Conservation (phyloP, 441 rosid genomes). For the Adansonia gregorii region DNA sequence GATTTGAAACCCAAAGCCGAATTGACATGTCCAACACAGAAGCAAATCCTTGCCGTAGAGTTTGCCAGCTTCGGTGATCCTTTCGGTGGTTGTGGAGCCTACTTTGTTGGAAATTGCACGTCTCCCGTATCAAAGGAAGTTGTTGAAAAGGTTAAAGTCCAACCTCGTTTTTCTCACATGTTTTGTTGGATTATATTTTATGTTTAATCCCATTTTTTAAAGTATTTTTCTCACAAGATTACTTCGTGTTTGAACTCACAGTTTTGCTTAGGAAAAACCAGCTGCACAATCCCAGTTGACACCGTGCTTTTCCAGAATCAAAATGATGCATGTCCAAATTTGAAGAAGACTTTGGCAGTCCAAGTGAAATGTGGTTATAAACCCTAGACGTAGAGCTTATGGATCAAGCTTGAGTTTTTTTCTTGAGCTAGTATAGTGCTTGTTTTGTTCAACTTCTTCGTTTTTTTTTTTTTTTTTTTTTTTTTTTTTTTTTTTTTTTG, state of each 20-base stretch:
- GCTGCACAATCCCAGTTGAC: slow-evolving; percentile 55
- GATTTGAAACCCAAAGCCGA: slow-evolving; percentile 41
- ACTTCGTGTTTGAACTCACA: slow-evolving; percentile 29
- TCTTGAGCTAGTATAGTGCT: not conserved
- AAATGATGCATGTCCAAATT: slow-evolving; percentile 40
- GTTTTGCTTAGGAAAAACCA: slow-evolving; percentile 62
- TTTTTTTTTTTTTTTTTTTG: not conserved
- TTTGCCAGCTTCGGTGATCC: slow-evolving; percentile 72
- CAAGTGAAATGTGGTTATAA: slow-evolving; percentile 58
- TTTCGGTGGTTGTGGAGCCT: slow-evolving; percentile 54
- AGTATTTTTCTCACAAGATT: not conserved
- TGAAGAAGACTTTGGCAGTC: slow-evolving; percentile 55
- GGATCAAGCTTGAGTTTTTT: not conserved
- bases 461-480: too few species aligned
- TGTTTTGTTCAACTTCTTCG: too few species aligned
- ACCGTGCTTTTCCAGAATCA: slow-evolving; percentile 38
- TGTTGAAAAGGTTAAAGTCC: slow-evolving; percentile 49
- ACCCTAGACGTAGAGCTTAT: not conserved
- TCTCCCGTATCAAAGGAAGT: slow-evolving; percentile 44
- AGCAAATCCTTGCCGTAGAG: slow-evolving; percentile 47
- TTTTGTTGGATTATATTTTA: not conserved
- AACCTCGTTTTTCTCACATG: not conserved
- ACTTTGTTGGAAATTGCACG: slow-evolving; percentile 46
- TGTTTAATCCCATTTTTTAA: too few species aligned
- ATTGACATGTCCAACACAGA: slow-evolving; percentile 45